Conservation (phyloP, 805 yeast genomes). For the Phaffomyces thermotolerans region DNA sequence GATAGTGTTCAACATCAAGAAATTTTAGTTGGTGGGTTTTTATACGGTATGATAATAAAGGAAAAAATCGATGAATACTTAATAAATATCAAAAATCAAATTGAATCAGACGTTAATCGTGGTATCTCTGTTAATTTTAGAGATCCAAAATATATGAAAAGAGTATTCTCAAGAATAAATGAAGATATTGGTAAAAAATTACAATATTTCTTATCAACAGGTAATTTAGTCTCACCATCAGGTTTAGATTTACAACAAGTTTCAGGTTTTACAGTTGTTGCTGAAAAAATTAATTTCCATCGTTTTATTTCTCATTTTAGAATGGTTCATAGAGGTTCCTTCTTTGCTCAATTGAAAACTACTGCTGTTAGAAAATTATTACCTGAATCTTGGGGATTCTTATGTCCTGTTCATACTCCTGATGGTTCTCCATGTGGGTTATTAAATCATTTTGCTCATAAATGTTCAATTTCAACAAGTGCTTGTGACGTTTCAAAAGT, state of each 20-base stretch:
- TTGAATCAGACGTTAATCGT: constrained; percentile 74
- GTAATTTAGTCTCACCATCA: constrained; percentile 93
- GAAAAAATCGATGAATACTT: constrained; percentile 94
- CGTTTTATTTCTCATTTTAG: constrained; percentile 97
- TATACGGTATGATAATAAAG: constrained; percentile 93
- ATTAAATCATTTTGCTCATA: constrained; percentile 92
- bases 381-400: constrained; percentile 98
- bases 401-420: constrained; percentile 98
- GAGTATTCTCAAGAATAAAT: constrained; percentile 72
- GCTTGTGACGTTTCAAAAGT: constrained; percentile 69
- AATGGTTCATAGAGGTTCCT: constrained; percentile 99
- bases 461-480: constrained; percentile 78
- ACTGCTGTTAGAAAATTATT: constrained; percentile 93
- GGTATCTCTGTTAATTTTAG: constrained; percentile 75
- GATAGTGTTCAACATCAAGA: constrained; percentile 99
- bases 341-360: constrained; percentile 95
- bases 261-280: constrained; percentile 96
- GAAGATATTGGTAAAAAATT: constrained; percentile 93
- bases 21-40: constrained; percentile 88
- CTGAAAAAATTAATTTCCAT: constrained; percentile 95
- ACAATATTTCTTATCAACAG: constrained; percentile 92
- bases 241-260: constrained; percentile 98
- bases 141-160: constrained; percentile 74
- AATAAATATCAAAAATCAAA: constrained; percentile 61
- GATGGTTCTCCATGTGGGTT: constrained; percentile 99